These are phyloP conservation scores for Barnettozyma botsteinii DNA, from an alignment of 805 yeast genomes.

Conservation along the genomic window DNA sequence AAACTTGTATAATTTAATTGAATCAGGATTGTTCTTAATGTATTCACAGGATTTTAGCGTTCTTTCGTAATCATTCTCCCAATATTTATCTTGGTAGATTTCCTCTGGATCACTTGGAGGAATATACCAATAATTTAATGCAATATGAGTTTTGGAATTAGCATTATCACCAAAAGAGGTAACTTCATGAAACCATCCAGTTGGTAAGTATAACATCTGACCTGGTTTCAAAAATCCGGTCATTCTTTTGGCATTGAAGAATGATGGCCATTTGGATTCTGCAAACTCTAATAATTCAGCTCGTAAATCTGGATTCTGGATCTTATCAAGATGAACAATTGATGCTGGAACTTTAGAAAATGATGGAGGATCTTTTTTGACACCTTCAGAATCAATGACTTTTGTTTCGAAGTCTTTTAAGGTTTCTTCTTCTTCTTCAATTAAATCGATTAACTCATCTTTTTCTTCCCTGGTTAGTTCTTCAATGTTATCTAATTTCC, in stretches of 20 bases:
- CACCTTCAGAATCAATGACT: constrained; percentile 14
- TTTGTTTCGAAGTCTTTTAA: constrained; percentile 16
- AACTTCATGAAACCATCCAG: constrained; percentile 84
- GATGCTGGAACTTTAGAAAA: constrained; percentile 61
- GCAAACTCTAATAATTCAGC: constrained; percentile 32
- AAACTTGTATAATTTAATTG: no score
- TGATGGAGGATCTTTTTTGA: constrained; percentile 56
- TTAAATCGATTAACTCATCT: constrained; percentile 19
- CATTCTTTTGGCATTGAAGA: constrained; percentile 36
- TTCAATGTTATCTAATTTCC: constrained; percentile 33
- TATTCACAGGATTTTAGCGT: constrained; percentile 32
- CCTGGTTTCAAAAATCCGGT: constrained; percentile 52
- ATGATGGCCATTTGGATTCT: constrained; percentile 42
- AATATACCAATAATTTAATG: constrained; percentile 69
- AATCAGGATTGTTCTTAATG: background rate
- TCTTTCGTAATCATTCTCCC: constrained; percentile 46
- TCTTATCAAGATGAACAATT: constrained; percentile 53
- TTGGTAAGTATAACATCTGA: constrained; percentile 63
- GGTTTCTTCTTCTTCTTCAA: constrained; percentile 26
- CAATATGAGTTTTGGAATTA: constrained; percentile 41
- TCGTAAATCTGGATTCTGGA: constrained; percentile 28
- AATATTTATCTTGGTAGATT: constrained; percentile 45
- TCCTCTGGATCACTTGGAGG: constrained; percentile 44
- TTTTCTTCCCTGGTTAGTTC: constrained; percentile 20
- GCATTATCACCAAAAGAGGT: constrained; percentile 47